phyloP scores from a whole-genome alignment of 805 yeast genomes.

The Phaffomyces antillensis region DNA sequence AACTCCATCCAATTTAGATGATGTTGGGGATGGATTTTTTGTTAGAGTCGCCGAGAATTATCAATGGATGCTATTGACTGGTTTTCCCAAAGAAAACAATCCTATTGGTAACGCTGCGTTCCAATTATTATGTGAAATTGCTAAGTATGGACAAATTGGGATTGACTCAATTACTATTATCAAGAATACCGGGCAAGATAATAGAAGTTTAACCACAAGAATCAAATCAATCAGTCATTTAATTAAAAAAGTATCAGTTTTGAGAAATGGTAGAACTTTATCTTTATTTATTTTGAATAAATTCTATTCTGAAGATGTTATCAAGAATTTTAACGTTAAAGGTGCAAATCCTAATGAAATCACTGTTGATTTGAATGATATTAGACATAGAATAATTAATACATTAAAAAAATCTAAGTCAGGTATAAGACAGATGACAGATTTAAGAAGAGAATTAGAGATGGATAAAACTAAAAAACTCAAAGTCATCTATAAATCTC shows the following conservation, averaged over 20 bases:
- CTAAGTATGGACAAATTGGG: slow-evolving; percentile 48
- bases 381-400: slow-evolving; percentile 33
- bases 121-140: slow-evolving; percentile 51
- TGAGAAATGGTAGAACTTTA: slow-evolving; percentile 44
- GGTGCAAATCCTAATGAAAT: slow-evolving; percentile 18
- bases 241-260: slow-evolving; percentile 33
- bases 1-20: background rate
- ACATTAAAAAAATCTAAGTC: slow-evolving; percentile 52
- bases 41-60: slow-evolving; percentile 44
- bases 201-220: slow-evolving; percentile 61
- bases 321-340: slow-evolving; percentile 9
- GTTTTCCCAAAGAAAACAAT: slow-evolving; percentile 43
- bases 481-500: slow-evolving; percentile 42
- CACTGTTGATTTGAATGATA: slow-evolving; percentile 24
- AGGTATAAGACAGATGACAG: slow-evolving; percentile 51
- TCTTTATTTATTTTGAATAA: slow-evolving; percentile 44
- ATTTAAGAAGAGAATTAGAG: slow-evolving; percentile 52
- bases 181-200: slow-evolving; percentile 56
- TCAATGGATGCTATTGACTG: slow-evolving; percentile 53
- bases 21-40: slow-evolving; percentile 7
- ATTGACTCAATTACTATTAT: slow-evolving; percentile 53
- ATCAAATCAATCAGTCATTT: slow-evolving; percentile 48
- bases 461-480: slow-evolving; percentile 35
- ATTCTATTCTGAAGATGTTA: slow-evolving; percentile 27
- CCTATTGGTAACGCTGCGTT: slow-evolving; percentile 50